Evolutionary conservation across 2,329 filamentous ascomycete genomes (phyloP), one percentile per base, ranked within the genome.

Genomic region (Microascus cirrosus): DNA sequence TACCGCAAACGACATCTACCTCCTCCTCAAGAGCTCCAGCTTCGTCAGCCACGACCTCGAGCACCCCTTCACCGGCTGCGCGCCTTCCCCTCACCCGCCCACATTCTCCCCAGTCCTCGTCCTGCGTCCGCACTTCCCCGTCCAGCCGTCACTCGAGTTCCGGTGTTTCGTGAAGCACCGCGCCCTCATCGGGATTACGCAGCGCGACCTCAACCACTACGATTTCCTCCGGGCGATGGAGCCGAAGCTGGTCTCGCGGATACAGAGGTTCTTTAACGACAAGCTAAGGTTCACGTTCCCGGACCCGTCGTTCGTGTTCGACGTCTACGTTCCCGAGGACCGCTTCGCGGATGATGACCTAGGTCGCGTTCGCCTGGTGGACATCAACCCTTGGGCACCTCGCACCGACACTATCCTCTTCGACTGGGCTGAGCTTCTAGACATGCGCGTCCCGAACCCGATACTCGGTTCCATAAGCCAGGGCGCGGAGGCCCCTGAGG

Each of bases 41-140:
- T 97, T 99, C 67, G 79, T 97, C 60, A 95, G 89, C 3, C 92
- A 97, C 70, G 94, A 99, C 68, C 77, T 99, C 7, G 89, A 95
- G 66, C 90, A 96, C 68, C 90, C 91, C 1, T 97, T 96, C 63
- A 90, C 95, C 62, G 91, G 86, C 63, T 76, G 77, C 63, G 81
- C 87, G 51, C 51, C 61, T 15, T 56, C 54, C 39, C 50, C 39
- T 24, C 22, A 18, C 42, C 50, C 67, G 74, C 2, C 63, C 70
- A 7, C 69, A 71, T 87, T 94, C 62, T 79, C 82, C 4, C 94
- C 92, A 58, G 80, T 92, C 36, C 83, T 99, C 1, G 86, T 96
- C 2, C 81, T 99, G 11, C 84, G 94, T 36, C 90, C 95, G 68
- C 93, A 89, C 72, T 89, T 96, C 71, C 86, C 85, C 61, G 85